A percentile compares a stretch with the other conserved stretches of the same genome.
These are phyloP conservation scores for Aspergillus wentii DNA, from an alignment of 495 filamentous ascomycete species.

Conservation along the genomic window DNA sequence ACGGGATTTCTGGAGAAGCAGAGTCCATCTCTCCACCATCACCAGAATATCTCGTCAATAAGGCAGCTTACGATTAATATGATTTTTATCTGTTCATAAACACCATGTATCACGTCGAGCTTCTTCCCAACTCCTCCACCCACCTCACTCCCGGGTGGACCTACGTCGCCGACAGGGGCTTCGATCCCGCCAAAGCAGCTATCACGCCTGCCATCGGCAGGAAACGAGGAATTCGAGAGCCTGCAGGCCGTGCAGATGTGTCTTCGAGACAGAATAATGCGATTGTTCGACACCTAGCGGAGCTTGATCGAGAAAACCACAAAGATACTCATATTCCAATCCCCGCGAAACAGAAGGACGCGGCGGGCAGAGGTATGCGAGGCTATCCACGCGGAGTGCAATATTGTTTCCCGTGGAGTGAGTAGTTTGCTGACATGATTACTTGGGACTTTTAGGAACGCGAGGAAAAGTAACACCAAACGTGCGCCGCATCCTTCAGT, in stretches of 20 bases:
- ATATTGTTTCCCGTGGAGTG: too few relatives aligned
- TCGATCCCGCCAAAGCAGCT: slow-evolving; percentile 54
- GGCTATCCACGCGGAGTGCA: too few relatives aligned
- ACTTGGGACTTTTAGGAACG: too few relatives aligned
- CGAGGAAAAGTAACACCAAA: slow-evolving; percentile 64
- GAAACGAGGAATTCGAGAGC: slow-evolving; percentile 59
- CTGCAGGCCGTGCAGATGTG: slow-evolving; percentile 50
- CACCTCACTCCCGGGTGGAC: slow-evolving; percentile 77
- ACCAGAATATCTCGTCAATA: too few relatives aligned
- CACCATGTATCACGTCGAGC: slow-evolving; percentile 63
- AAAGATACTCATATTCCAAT: slow-evolving; percentile 66
- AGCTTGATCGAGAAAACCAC: slow-evolving; percentile 76
- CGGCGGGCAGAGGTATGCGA: slow-evolving; percentile 39
- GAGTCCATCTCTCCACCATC: too few relatives aligned
- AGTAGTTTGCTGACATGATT: too few relatives aligned
- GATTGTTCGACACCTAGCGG: slow-evolving; percentile 68
- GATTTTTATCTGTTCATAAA: too few relatives aligned
- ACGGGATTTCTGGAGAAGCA: too few relatives aligned
- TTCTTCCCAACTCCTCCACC: slow-evolving; percentile 64
- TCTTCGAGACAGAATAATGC: slow-evolving; percentile 73
- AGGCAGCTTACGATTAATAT: too few relatives aligned
- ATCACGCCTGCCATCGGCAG: slow-evolving; percentile 53
- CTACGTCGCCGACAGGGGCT: slow-evolving; percentile 74
- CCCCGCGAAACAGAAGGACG: slow-evolving; percentile 48
- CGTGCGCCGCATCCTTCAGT: slow-evolving; percentile 85